phyloP scores from a whole-genome alignment of 805 yeast genomes.

The Pichia kluyveri region DNA sequence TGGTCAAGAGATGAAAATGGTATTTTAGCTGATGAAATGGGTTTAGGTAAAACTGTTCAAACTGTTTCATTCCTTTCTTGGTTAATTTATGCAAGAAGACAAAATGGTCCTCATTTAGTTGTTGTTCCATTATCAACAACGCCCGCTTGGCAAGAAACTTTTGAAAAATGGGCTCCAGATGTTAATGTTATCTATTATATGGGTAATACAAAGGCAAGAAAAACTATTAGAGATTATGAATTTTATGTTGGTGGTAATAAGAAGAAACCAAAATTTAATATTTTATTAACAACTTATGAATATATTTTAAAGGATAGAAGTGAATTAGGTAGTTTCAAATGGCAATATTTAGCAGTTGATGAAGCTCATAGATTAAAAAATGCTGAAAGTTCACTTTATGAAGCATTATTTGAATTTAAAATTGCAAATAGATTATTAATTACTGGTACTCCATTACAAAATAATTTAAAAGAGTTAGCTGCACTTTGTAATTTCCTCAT shows the following conservation, averaged over 20 bases:
- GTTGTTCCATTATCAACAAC: slow-evolving; percentile 95
- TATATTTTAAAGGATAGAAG: slow-evolving; percentile 83
- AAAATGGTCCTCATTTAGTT: slow-evolving; percentile 93
- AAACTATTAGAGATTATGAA: slow-evolving; percentile 75
- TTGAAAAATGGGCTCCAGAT: slow-evolving; percentile 97
- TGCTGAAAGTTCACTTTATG: slow-evolving; percentile 88
- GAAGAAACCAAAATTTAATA: slow-evolving; percentile 76
- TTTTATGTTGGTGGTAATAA: slow-evolving; percentile 54
- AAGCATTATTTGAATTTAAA: slow-evolving; percentile 72
- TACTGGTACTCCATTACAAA: slow-evolving; percentile 97
- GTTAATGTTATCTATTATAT: slow-evolving; percentile 85
- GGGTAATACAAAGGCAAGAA: slow-evolving; percentile 85
- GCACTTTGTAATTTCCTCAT: slow-evolving; percentile 90
- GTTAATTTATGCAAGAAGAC: slow-evolving; percentile 91
- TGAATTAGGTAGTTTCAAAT: slow-evolving; percentile 72
- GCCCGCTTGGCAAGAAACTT: slow-evolving; percentile 99
- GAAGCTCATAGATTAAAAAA: slow-evolving; percentile 97
- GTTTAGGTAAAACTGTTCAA: slow-evolving; percentile 95
- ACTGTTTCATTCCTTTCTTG: slow-evolving; percentile 91
- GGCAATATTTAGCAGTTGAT: slow-evolving; percentile 97
- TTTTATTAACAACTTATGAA: slow-evolving; percentile 92
- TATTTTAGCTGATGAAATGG: slow-evolving; percentile 97
- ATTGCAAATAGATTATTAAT: slow-evolving; percentile 79
- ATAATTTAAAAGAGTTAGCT: slow-evolving; percentile 89
- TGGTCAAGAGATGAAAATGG: slow-evolving; percentile 99